Evolutionary conservation across 306 rosid species (phyloP), one percentile per base, ranked within the genome.

Genomic region (Nissolia schottii): DNA sequence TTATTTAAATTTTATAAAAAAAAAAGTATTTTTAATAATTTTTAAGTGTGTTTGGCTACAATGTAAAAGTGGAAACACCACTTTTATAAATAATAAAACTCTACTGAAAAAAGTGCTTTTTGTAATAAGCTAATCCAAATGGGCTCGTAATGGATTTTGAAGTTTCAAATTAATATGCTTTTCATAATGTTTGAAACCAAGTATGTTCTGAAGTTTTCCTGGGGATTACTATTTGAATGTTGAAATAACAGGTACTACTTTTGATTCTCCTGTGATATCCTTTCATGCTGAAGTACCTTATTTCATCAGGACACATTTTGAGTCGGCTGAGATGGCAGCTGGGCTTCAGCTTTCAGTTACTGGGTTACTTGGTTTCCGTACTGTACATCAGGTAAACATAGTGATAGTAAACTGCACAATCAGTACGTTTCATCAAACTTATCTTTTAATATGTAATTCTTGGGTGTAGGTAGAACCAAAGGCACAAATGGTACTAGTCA

Each of bases 321-420:
- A 94, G 78, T 87, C 87, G 61, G 95, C 97, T 74, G 96, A 87
- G 85, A 77, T 59, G 74, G 90, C 92, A 63, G 81, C 91, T 71
- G 97, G 95, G 73, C 87, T 94, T 81, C 83, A 91, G 83, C 94
- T 94, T 64, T 94, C 96, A 72, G 81, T 93, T 73, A 93, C 98
- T 3, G 98, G 98, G 43, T 82, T 71, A 74, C 98, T 93, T 61
- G 98, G 98, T 77, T 91, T 91, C 74, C 97, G 98, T 64, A 86
- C 98, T 43, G 49, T 82, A 62, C 85, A 89, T 89, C 98, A 91
- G 97, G 98, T 93, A 82, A 55, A 51, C 71, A 64, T 62, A 23
- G 51, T 75, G 51, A 64, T 62, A 23, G 51, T 75, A 56, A 73
- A 41, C 46, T 43, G 68, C 49, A 25, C 5, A 12, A 22, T 48